These are phyloP conservation scores for Microsporum ferrugineum DNA, from an alignment of 2,329 filamentous ascomycete genomes.

Conservation along the genomic window DNA sequence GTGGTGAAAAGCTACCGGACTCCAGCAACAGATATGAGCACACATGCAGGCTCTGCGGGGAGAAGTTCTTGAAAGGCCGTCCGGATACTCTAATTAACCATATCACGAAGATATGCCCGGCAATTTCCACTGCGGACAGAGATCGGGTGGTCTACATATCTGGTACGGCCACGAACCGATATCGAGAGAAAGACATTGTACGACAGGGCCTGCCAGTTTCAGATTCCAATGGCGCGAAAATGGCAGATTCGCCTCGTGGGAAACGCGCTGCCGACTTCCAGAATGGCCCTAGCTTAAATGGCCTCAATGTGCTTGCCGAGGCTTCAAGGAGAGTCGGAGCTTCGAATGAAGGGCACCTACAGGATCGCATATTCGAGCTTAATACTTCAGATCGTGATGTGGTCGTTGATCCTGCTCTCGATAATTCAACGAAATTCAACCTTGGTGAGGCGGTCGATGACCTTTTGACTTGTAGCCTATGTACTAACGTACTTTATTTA, in stretches of 20 bases:
- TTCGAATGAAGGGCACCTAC: constrained; percentile 36
- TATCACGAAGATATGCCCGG: constrained; percentile 75
- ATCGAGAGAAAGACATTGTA: constrained; percentile 19
- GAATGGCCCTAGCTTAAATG: constrained; percentile 51
- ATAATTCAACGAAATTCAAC: constrained; percentile 17
- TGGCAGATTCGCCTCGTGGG: constrained; percentile 35
- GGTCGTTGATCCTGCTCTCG: constrained; percentile 34
- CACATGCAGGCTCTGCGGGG: constrained; percentile 77
- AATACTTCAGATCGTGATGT: constrained; percentile 18
- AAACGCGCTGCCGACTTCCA: constrained; percentile 24
- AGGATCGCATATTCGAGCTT: constrained; percentile 25
- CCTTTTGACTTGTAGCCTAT: not conserved
- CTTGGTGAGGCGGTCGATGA: constrained; percentile 7
- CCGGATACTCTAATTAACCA: constrained; percentile 73
- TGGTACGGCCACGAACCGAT: constrained; percentile 24
- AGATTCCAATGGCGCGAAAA: not conserved
- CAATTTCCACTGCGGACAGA: constrained; percentile 61
- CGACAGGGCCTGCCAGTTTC: constrained; percentile 23
- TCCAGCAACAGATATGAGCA: constrained; percentile 86
- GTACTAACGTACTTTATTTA: not conserved
- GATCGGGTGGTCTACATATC: constrained; percentile 61
- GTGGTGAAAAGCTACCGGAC: constrained; percentile 75
- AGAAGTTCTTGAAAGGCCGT: constrained; percentile 81
- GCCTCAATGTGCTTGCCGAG: constrained; percentile 75
- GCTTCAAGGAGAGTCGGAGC: constrained; percentile 67